A percentile compares a stretch with the other conserved stretches of the same genome.
phyloP scores from a whole-genome alignment of 208 protist species.

The Herpetomonas samuelpessoai region DNA sequence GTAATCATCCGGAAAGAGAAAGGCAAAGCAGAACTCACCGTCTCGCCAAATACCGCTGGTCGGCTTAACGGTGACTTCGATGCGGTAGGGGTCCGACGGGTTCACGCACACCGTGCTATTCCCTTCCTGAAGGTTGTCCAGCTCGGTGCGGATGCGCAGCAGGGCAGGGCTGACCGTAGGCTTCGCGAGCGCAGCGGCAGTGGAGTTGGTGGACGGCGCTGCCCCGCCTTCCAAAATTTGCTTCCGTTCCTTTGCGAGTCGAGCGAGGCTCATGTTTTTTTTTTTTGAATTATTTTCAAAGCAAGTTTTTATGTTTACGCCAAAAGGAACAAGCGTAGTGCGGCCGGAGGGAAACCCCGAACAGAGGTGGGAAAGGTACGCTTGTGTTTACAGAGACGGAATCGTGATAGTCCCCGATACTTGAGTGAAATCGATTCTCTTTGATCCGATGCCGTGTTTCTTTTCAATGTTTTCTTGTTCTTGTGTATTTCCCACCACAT shows the following conservation, averaged over 20 bases:
- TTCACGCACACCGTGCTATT: conserved; percentile 39
- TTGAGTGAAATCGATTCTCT: too few relatives aligned
- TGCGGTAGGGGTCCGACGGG: conserved; percentile 39
- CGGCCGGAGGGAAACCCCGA: too few relatives aligned
- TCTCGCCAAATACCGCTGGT: conserved; percentile 57
- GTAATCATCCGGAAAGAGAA: conserved; percentile 71
- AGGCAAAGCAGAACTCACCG: conserved; percentile 62
- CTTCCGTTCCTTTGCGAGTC: conserved; percentile 32
- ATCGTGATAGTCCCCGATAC: too few relatives aligned
- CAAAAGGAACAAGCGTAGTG: too few relatives aligned
- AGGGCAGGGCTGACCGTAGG: conserved; percentile 28
- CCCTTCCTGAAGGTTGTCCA: conserved; percentile 59
- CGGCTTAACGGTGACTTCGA: conserved; percentile 45
- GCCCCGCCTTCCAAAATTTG: conserved; percentile 12
- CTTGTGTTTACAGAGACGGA: too few relatives aligned
- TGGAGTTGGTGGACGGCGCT: conserved; percentile 5
- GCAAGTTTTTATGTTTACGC: too few relatives aligned
- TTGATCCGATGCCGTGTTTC: too few relatives aligned
- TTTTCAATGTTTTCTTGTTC: too few relatives aligned
- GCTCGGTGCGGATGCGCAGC: conserved; percentile 49
- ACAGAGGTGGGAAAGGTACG: too few relatives aligned
- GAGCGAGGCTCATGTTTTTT: conserved; percentile 24
- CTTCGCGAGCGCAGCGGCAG: conserved; percentile 21
- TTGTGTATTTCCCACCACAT: too few relatives aligned
- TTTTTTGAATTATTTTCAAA: neutral